Evolutionary conservation across 2,329 filamentous ascomycete genomes (phyloP).

Genomic region (Neofusicoccum laricinum): DNA sequence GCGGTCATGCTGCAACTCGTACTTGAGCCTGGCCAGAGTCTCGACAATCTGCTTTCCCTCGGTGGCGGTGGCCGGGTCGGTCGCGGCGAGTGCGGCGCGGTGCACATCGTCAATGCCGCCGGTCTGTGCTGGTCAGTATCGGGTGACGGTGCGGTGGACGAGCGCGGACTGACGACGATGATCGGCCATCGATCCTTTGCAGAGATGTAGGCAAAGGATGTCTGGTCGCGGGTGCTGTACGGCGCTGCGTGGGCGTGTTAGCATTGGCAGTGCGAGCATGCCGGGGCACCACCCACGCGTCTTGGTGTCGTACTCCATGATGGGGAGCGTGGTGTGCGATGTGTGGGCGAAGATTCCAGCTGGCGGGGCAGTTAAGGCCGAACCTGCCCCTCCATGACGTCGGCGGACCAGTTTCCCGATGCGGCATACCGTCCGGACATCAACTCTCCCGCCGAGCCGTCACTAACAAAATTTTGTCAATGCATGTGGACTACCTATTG

Average conservation of each 20-base stretch:
- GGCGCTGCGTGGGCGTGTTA: conserved; percentile 53
- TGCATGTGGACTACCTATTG: too few relatives aligned
- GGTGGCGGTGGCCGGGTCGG: conserved; percentile 61
- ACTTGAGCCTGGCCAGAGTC: conserved; percentile 79
- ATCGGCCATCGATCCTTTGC: conserved; percentile 88
- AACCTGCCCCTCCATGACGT: conserved; percentile 11
- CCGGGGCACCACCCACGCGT: conserved; percentile 54
- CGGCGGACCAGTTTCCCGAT: conserved; percentile 1
- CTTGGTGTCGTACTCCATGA: conserved; percentile 73
- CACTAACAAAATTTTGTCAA: background rate
- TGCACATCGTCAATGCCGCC: conserved; percentile 94
- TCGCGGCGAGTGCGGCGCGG: conserved; percentile 60
- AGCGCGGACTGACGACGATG: conserved; percentile 67
- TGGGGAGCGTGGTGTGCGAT: background rate
- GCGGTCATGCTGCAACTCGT: conserved; percentile 89
- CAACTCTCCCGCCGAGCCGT: background rate
- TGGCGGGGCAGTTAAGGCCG: background rate
- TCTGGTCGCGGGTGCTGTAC: conserved; percentile 76
- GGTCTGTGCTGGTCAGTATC: conserved; percentile 56
- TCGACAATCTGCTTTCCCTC: conserved; percentile 88
- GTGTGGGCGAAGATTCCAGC: background rate
- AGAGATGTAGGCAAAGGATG: conserved; percentile 82
- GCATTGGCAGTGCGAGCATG: conserved; percentile 18
- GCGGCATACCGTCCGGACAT: background rate
- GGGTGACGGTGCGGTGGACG: background rate